These are phyloP conservation scores for Funneliformis caledonium DNA, from an alignment of 371 early-diverging fungal species.

Conservation along the genomic window DNA sequence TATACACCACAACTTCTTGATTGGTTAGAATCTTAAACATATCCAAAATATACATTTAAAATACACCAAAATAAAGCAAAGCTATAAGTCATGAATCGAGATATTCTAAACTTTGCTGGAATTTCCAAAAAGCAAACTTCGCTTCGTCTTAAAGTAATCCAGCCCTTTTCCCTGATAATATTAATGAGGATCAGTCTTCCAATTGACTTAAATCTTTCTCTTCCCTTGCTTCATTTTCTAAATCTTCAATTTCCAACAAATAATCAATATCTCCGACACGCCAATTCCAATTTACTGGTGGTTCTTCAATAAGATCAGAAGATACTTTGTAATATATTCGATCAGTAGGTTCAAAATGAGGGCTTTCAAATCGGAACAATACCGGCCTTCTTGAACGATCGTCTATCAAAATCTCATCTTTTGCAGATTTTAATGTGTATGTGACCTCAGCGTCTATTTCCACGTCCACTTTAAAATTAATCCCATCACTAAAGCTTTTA, in stretches of 20 bases:
- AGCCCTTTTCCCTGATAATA: no score
- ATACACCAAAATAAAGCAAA: no score
- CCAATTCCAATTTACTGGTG: conserved; percentile 30
- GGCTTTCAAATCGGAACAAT: conserved; percentile 35
- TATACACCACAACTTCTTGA: conserved; percentile 91
- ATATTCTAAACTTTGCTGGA: no score
- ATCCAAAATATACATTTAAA: neutral
- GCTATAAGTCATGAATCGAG: no score
- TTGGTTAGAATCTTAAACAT: conserved; percentile 75
- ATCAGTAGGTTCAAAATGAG: conserved; percentile 26
- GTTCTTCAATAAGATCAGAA: neutral
- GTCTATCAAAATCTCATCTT: conserved; percentile 1
- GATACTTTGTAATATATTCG: conserved; percentile 13
- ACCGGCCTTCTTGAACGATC: conserved; percentile 27
- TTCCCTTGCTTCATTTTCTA: conserved; percentile 16
- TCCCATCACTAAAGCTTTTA: neutral
- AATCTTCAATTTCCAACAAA: conserved; percentile 40
- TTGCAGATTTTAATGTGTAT: conserved; percentile 19
- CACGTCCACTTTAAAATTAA: conserved; percentile 30
- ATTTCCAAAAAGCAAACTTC: no score
- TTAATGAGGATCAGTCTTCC: neutral
- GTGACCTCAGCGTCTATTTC: conserved; percentile 27
- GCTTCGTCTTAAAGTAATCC: no score
- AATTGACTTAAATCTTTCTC: neutral
- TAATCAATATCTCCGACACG: conserved; percentile 38